These are phyloP conservation scores for Psidium friedrichsthalianum DNA, from an alignment of 345 rosid species.

Conservation along the genomic window DNA sequence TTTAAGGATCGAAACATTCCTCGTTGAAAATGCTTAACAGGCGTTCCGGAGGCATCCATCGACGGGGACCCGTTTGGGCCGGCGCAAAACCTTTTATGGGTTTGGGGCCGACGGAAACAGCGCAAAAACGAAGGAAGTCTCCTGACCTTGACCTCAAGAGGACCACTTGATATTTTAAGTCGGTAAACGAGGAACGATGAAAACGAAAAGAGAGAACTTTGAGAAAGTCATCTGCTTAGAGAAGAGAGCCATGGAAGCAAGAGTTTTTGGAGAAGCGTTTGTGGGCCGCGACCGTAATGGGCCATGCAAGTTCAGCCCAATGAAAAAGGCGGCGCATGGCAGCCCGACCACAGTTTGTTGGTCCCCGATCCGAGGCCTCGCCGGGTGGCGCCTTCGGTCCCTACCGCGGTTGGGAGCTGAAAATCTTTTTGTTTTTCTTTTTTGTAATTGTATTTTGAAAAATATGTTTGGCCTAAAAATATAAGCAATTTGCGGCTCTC, in stretches of 20 bases:
- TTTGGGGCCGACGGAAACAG: background rate
- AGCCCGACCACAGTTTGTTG: background rate
- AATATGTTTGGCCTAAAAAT: background rate
- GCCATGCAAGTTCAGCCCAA: background rate
- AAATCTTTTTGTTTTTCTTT: background rate
- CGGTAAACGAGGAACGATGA: background rate
- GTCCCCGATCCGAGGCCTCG: background rate
- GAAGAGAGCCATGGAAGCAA: background rate
- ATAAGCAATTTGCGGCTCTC: background rate
- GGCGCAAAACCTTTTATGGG: background rate
- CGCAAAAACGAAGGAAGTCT: background rate
- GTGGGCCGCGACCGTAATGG: background rate
- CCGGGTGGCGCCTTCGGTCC: background rate
- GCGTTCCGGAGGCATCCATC: too few relatives aligned
- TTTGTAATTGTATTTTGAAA: background rate
- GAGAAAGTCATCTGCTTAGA: background rate
- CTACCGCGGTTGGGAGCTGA: background rate
- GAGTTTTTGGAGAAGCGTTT: background rate
- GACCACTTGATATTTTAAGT: background rate
- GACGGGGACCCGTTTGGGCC: background rate
- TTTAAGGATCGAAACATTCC: background rate
- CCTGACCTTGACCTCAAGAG: background rate
- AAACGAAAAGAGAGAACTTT: background rate
- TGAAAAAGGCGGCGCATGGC: background rate
- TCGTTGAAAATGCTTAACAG: background rate